Percentiles rank a stretch among this genome's conserved stretches.
phyloP scores from a whole-genome alignment of 148 eudicot genomes.

The Vaccinium myrtillus region DNA sequence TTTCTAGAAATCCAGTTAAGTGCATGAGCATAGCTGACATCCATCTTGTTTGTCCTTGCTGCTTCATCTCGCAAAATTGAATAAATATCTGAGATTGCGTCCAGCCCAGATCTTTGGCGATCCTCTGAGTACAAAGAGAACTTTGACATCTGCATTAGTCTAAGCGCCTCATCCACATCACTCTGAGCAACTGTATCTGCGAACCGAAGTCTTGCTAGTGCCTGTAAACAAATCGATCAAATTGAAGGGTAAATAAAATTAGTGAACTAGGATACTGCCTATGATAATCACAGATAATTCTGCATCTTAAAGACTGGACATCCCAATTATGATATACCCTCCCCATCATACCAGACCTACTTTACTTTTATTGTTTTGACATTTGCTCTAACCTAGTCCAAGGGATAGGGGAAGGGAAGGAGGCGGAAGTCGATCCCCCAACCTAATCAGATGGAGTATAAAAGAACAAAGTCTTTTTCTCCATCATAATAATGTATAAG shows the following conservation, averaged over 20 bases:
- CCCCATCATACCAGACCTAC: background rate
- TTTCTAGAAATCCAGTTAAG: conserved; percentile 98
- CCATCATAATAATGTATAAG: background rate
- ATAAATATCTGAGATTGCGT: conserved; percentile 94
- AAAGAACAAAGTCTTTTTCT: background rate
- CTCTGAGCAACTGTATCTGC: conserved; percentile 83
- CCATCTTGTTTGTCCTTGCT: conserved; percentile 74
- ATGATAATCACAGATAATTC: background rate
- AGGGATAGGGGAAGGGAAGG: background rate
- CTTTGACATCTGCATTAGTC: conserved; percentile 97
- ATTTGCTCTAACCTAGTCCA: background rate
- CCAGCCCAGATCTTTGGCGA: conserved; percentile 90
- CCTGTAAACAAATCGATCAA: conserved; percentile 40
- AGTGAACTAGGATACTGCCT: background rate
- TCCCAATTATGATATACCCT: background rate
- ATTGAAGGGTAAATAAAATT: background rate
- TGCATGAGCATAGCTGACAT: conserved; percentile 88
- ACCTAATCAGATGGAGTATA: background rate
- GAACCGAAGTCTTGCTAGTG: conserved; percentile 96
- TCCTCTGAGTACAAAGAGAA: conserved; percentile 98
- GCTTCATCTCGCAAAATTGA: conserved; percentile 97
- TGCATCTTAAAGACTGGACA: background rate
- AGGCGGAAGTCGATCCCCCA: background rate
- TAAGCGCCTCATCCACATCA: conserved; percentile 94
- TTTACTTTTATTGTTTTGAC: background rate